These are phyloP conservation scores for Fusarium nematophilum DNA, from an alignment of 2,329 filamentous ascomycete species.

Conservation along the genomic window DNA sequence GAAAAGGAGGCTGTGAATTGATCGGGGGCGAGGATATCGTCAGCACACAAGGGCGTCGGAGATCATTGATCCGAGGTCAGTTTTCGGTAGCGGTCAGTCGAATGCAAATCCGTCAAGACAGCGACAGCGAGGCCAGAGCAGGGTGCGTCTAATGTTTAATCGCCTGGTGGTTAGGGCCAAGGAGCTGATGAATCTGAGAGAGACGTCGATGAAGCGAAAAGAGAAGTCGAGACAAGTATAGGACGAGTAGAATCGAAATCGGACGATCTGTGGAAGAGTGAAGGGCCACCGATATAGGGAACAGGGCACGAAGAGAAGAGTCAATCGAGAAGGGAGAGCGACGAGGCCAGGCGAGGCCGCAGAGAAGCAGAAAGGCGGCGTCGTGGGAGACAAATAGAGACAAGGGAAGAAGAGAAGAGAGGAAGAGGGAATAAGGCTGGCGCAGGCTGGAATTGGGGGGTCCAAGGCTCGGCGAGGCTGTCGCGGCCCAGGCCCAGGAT, in stretches of 20 bases:
- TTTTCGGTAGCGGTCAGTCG: slow-evolving; percentile 9
- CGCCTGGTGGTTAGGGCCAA: slow-evolving; percentile 15
- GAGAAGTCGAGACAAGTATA: slow-evolving; percentile 23
- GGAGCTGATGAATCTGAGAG: slow-evolving; percentile 12
- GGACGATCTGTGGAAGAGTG: slow-evolving; percentile 18
- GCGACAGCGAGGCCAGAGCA: background rate
- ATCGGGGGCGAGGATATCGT: slow-evolving; percentile 31
- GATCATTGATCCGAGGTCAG: slow-evolving; percentile 40
- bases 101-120: slow-evolving; percentile 7
- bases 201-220: slow-evolving; percentile 24
- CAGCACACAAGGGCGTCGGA: slow-evolving; percentile 27
- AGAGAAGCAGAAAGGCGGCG: slow-evolving; percentile 11
- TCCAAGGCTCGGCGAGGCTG: slow-evolving; percentile 45
- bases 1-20: slow-evolving; percentile 21
- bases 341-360: slow-evolving; percentile 19
- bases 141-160: slow-evolving; percentile 16
- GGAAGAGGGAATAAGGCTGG: slow-evolving; percentile 45
- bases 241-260: slow-evolving; percentile 29
- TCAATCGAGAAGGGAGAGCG: slow-evolving; percentile 21
- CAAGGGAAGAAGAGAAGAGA: slow-evolving; percentile 21
- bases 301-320: slow-evolving; percentile 16
- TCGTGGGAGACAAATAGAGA: slow-evolving; percentile 19
- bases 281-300: slow-evolving; percentile 7
- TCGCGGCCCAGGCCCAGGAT: slow-evolving; percentile 32
- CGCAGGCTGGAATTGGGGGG: slow-evolving; percentile 42